phyloP scores from a whole-genome alignment of 1,284 basidiomycete genomes.

The Cystobasidium slooffiae region DNA sequence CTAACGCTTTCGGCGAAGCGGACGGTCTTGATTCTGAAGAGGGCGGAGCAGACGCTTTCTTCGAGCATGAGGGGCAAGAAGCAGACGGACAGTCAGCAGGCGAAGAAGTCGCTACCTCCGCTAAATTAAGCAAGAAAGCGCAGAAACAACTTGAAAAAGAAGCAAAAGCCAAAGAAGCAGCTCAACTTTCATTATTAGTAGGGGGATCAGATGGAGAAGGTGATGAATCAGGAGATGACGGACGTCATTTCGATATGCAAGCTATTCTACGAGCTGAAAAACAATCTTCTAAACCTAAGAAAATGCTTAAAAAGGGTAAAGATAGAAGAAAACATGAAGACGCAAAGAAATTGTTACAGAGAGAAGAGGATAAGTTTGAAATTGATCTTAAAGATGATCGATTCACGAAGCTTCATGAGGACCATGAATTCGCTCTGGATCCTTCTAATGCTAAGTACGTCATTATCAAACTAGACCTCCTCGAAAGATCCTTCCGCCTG shows the following conservation, averaged over 20 bases:
- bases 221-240: slow-evolving; percentile 56
- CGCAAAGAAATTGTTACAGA: slow-evolving; percentile 65
- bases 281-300: slow-evolving; percentile 61
- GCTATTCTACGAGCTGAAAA: slow-evolving; percentile 85
- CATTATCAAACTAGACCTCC: not conserved
- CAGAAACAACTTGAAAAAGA: slow-evolving; percentile 44
- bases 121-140: slow-evolving; percentile 39
- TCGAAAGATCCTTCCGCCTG: not conserved
- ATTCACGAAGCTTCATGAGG: slow-evolving; percentile 84
- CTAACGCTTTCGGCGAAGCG: slow-evolving; percentile 51
- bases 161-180: slow-evolving; percentile 56
- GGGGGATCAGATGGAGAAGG: slow-evolving; percentile 62
- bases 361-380: slow-evolving; percentile 65
- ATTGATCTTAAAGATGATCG: slow-evolving; percentile 86
- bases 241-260: slow-evolving; percentile 87
- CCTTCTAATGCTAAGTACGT: slow-evolving; percentile 91
- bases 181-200: slow-evolving; percentile 70
- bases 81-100: slow-evolving; percentile 53
- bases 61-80: slow-evolving; percentile 64
- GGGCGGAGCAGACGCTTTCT: slow-evolving; percentile 69
- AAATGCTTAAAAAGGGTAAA: slow-evolving; percentile 59
- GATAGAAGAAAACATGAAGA: slow-evolving; percentile 64
- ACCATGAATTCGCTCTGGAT: slow-evolving; percentile 92
- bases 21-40: slow-evolving; percentile 50
- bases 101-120: slow-evolving; percentile 29